Base-by-base conservation (phyloP, 805 yeast genomes). In the Isabelozyma heimii region DNA sequence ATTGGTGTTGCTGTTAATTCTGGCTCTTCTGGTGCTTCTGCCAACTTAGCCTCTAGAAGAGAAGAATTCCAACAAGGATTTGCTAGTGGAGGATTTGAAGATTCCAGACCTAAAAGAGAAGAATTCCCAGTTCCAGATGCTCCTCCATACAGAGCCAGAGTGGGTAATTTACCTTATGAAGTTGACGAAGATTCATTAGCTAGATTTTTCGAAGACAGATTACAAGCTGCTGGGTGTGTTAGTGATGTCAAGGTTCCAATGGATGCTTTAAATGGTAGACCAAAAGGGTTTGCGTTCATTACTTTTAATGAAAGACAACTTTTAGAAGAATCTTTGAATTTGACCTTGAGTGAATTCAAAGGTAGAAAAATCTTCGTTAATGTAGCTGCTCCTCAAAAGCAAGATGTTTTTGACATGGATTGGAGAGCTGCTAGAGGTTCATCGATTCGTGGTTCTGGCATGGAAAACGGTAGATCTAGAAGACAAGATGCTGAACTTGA, bases 91-190 rank as follows among this genome's bases (percentile, higher is more conserved):
- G 47, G 54, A n/a, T 44, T 44, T 28, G 43, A 54, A 42, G 56
- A 58, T 42, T 56, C 61, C 45, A 69, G 73, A 55, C 72, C 73
- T 55, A 82, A 80, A 53, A 80, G 89, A 69, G 77, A 74, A 53
- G 91, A 86, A 63, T 87, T 73, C 58, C 96, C 97, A 40, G 78
- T 94, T 52, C 99, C 99, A 42, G 92, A 90, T 59, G 79, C 73
- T 46, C 91, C 97, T 15, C 99, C 99, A 47, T 94, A 70, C 78
- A 86, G 88, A 61, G 97, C 97, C n/a, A 83, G 89, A 66, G 78
- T 92, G 56, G 82, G 82, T 64, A 91, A 91, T 72, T 81, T 94
- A 63, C 89, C 97, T 51, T 87, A 88, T 84, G 91, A 87, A 50
- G 80, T 82, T 42, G 68, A 75, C 43, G 97, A 92, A 67, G 82